Evolutionary conservation across 768 basidiomycete genomes (phyloP).

Genomic region (Omphalotus guepiniiformis): DNA sequence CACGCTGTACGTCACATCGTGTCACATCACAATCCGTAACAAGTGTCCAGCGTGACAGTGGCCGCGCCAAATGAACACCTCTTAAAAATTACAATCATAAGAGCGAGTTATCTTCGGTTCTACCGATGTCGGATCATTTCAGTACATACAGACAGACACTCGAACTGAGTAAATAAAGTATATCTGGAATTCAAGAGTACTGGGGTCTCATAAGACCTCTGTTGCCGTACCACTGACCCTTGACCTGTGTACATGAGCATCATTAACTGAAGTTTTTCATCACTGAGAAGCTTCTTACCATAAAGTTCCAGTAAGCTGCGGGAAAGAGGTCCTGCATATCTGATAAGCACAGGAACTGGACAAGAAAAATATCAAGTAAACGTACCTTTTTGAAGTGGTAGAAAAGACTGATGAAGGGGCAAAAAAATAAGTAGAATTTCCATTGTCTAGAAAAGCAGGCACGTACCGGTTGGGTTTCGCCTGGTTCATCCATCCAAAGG

Average conservation of each 20-base stretch:
- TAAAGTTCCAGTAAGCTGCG: slow-evolving; percentile 72
- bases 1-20: no score
- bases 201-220: slow-evolving; percentile 36
- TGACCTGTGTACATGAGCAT: slow-evolving; percentile 19
- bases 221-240: slow-evolving; percentile 47
- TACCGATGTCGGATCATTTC: no score
- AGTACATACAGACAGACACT: no score
- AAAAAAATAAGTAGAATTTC: slow-evolving; percentile 9
- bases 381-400: slow-evolving; percentile 84
- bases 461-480: slow-evolving; percentile 65
- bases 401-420: slow-evolving; percentile 47
- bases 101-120: no score
- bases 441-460: not conserved
- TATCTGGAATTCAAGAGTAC: slow-evolving; percentile 18
- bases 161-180: no score
- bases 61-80: no score
- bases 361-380: slow-evolving; percentile 1
- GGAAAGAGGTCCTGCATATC: slow-evolving; percentile 56
- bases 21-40: no score
- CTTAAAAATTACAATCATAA: no score
- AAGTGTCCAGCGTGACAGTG: no score
- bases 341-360: not conserved
- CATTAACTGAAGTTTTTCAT: slow-evolving; percentile 9
- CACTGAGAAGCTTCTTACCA: slow-evolving; percentile 40
- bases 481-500: slow-evolving; percentile 78